Percentiles rank a stretch among this genome's conserved stretches.
phyloP scores from a whole-genome alignment of 2,329 filamentous ascomycete genomes.

The Exophiala sp. region DNA sequence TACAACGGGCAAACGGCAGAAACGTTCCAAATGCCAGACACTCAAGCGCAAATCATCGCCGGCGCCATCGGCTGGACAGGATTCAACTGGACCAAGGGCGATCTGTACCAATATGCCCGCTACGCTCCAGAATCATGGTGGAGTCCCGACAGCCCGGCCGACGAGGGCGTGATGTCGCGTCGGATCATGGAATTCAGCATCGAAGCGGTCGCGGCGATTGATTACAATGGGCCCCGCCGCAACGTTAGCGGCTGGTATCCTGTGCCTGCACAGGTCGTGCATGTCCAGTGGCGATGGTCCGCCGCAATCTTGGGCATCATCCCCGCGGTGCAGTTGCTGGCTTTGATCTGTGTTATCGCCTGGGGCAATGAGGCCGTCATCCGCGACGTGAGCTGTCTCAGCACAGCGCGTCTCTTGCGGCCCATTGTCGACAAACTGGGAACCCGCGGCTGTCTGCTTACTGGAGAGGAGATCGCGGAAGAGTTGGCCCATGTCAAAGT shows the following conservation, averaged over 20 bases:
- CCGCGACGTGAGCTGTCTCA: slow-evolving; percentile 24
- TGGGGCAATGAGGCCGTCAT: slow-evolving; percentile 28
- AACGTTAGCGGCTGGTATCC: slow-evolving; percentile 80
- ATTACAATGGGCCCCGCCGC: slow-evolving; percentile 24
- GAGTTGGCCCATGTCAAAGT: slow-evolving; percentile 21
- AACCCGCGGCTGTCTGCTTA: slow-evolving; percentile 24
- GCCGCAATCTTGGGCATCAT: slow-evolving; percentile 23
- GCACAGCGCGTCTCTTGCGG: slow-evolving; percentile 23
- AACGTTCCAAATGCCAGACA: slow-evolving; percentile 20
- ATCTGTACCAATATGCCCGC: slow-evolving; percentile 18
- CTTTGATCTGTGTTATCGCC: slow-evolving; percentile 22
- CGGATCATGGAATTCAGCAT: slow-evolving; percentile 24
- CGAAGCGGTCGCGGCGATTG: slow-evolving; percentile 25
- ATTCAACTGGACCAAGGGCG: slow-evolving; percentile 14
- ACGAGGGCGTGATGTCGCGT: slow-evolving; percentile 10
- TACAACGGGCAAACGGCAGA: slow-evolving; percentile 4
- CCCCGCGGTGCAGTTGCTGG: slow-evolving; percentile 22
- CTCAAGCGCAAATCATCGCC: slow-evolving; percentile 22
- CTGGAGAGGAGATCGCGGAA: slow-evolving; percentile 25
- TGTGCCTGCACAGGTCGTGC: slow-evolving; percentile 73
- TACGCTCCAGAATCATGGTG: slow-evolving; percentile 21
- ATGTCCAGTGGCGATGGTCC: slow-evolving; percentile 56
- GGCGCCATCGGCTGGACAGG: slow-evolving; percentile 27
- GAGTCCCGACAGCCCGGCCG: slow-evolving; percentile 12
- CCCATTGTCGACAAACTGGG: slow-evolving; percentile 27